phyloP scores from a whole-genome alignment of 345 rosid genomes.

The Salix koriyanagi region DNA sequence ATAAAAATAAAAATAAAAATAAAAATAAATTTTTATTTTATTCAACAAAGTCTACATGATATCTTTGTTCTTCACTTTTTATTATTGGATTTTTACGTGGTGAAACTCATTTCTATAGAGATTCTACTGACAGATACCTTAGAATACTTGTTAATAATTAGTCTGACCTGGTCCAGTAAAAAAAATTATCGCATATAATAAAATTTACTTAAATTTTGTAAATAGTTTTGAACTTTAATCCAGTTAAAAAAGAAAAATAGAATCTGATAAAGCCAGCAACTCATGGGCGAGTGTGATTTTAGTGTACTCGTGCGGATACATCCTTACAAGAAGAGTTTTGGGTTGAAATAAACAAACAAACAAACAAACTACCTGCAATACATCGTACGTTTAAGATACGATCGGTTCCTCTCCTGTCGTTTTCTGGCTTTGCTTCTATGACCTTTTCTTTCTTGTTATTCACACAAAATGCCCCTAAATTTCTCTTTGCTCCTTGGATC shows the following conservation, averaged over 20 bases:
- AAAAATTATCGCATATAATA: background rate
- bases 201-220: background rate
- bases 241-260: background rate
- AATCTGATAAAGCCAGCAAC: too few species aligned
- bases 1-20: too few species aligned
- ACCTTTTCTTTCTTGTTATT: conserved; percentile 7
- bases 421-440: background rate
- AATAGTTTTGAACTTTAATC: background rate
- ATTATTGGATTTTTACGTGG: too few species aligned
- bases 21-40: too few species aligned
- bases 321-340: too few species aligned
- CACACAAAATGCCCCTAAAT: background rate
- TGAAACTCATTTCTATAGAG: too few species aligned
- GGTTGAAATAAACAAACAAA: too few species aligned
- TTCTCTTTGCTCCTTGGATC: background rate
- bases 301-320: background rate
- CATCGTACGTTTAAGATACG: conserved; percentile 42
- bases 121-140: too few species aligned
- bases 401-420: conserved; percentile 16
- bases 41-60: too few species aligned
- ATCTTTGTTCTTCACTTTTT: too few species aligned
- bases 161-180: too few species aligned
- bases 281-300: background rate
- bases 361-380: conserved; percentile 24
- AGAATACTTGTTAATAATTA: too few species aligned